phyloP scores from a whole-genome alignment of 2,329 filamentous ascomycete genomes.

The Ophiocordyceps australis region DNA sequence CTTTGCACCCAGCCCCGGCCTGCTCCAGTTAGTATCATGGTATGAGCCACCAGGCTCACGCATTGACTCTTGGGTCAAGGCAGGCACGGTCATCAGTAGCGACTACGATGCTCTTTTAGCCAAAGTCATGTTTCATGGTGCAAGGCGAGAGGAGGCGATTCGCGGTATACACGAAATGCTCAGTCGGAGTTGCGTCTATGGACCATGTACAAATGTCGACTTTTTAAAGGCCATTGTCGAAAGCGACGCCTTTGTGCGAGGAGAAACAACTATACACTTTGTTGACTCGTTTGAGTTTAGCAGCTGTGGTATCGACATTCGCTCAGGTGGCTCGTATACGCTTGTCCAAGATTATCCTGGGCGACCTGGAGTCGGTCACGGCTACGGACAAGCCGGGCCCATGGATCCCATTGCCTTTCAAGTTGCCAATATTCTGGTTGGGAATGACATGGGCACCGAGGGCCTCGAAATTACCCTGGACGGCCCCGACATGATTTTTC shows the following conservation, averaged over 20 bases:
- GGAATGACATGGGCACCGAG: conserved; percentile 31
- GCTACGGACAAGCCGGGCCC: conserved; percentile 38
- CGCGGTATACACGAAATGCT: conserved; percentile 13
- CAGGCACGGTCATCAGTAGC: conserved; percentile 35
- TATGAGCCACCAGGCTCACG: conserved; percentile 25
- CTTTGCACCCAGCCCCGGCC: conserved; percentile 38
- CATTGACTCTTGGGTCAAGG: conserved; percentile 44
- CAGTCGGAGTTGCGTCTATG: conserved; percentile 20
- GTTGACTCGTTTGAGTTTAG: conserved; percentile 27
- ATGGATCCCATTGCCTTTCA: conserved; percentile 40
- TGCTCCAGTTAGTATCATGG: conserved; percentile 38
- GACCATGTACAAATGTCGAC: conserved; percentile 35
- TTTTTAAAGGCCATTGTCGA: conserved; percentile 32
- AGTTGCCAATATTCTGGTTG: conserved; percentile 40
- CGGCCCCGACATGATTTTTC: conserved; percentile 39
- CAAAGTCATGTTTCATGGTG: conserved; percentile 39
- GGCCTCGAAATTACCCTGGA: conserved; percentile 40
- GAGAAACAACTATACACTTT: conserved; percentile 37
- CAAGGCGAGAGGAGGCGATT: conserved; percentile 19
- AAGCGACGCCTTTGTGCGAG: conserved; percentile 22
- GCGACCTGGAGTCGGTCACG: conserved; percentile 32
- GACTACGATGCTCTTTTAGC: conserved; percentile 39
- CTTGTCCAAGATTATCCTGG: conserved; percentile 40
- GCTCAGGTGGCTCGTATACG: conserved; percentile 36
- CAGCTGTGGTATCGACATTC: conserved; percentile 33